These are phyloP conservation scores for Evansstolkia leycettana DNA, from an alignment of 495 filamentous ascomycete species.

Conservation along the genomic window DNA sequence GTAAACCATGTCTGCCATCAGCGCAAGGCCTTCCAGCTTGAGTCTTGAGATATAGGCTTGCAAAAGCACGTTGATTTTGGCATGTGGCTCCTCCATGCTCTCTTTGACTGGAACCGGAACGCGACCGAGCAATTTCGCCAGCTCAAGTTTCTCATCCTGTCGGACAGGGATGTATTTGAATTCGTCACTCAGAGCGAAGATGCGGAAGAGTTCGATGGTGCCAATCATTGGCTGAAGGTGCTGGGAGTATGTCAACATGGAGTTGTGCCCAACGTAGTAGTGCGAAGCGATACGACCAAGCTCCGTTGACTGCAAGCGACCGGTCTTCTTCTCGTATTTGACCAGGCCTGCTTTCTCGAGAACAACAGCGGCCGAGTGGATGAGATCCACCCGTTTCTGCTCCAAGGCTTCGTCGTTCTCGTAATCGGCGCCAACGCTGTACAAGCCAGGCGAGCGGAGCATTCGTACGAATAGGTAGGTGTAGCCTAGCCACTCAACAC, in stretches of 20 bases:
- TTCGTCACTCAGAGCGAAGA: constrained; percentile 95
- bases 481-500: constrained; percentile 96
- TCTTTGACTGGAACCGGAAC: constrained; percentile 97
- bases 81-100: constrained; percentile 88
- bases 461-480: constrained; percentile 97
- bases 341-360: constrained; percentile 79
- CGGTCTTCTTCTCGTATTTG: constrained; percentile 92
- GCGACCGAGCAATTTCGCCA: constrained; percentile 77
- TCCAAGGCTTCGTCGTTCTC: constrained; percentile 84
- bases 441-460: constrained; percentile 89
- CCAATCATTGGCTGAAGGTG: constrained; percentile 88
- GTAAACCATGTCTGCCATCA: constrained; percentile 98
- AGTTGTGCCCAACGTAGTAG: constrained; percentile 94
- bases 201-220: constrained; percentile 87
- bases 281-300: constrained; percentile 92
- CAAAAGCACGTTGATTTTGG: constrained; percentile 97
- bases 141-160: constrained; percentile 93
- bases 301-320: constrained; percentile 81
- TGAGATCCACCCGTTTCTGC: constrained; percentile 90
- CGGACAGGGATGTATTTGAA: constrained; percentile 99
- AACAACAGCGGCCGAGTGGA: constrained; percentile 84
- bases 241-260: constrained; percentile 93
- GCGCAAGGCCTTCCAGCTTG: constrained; percentile 81
- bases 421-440: constrained; percentile 92
- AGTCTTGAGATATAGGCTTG: constrained; percentile 95